Evolutionary conservation across 257 asterid species (phyloP).

Genomic region (Solanum clarkiae): DNA sequence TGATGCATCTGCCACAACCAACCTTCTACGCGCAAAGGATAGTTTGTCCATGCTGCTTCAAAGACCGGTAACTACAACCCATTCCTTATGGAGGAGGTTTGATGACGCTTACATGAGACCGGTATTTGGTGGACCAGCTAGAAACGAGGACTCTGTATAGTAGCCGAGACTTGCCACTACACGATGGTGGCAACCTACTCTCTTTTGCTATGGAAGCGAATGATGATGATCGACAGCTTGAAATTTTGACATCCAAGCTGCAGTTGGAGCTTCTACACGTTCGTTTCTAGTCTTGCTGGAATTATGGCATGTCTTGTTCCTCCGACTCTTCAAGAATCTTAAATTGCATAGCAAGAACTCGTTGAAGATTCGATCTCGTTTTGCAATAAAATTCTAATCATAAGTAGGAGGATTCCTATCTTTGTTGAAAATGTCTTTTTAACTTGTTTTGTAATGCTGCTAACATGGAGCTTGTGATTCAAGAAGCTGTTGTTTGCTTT

Average conservation of each 20-base stretch:
- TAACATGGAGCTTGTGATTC: neutral
- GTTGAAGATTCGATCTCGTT: neutral
- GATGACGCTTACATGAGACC: slow-evolving; percentile 91
- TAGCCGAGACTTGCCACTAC: neutral
- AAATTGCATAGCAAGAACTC: neutral
- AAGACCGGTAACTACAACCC: slow-evolving; percentile 72
- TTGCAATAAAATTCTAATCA: neutral
- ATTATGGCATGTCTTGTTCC: neutral
- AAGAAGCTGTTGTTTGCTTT: neutral
- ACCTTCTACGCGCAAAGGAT: slow-evolving; percentile 53
- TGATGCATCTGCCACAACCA: slow-evolving; percentile 73
- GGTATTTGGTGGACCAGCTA: slow-evolving; percentile 52
- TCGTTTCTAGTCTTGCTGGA: neutral
- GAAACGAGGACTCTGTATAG: neutral
- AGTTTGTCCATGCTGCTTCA: slow-evolving; percentile 67
- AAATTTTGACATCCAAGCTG: neutral
- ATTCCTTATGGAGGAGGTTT: slow-evolving; percentile 75
- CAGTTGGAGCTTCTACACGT: neutral
- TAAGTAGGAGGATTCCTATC: neutral
- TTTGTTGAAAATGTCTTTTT: neutral
- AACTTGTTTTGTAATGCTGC: neutral
- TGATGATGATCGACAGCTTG: neutral
- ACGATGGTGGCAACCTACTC: neutral
- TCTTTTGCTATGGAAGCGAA: neutral
- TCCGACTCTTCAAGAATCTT: neutral